Percentiles rank a stretch among this genome's conserved stretches.
Evolutionary conservation across 495 filamentous ascomycete genomes (phyloP).

Genomic region (Penicillium cosmopolitanum): DNA sequence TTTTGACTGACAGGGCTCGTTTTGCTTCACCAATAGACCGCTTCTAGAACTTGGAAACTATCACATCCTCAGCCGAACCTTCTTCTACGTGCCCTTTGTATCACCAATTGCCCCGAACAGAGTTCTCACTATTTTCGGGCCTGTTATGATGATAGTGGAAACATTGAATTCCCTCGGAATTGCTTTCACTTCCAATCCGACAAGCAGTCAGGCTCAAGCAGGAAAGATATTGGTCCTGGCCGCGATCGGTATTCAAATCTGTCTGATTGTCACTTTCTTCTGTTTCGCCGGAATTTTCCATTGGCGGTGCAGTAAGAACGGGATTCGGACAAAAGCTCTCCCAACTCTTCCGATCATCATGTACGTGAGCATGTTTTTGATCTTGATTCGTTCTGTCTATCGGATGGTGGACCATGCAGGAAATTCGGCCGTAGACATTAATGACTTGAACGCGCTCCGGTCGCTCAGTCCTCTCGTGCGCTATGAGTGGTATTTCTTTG

Average conservation of each 20-base stretch:
- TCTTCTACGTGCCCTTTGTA: constrained; percentile 70
- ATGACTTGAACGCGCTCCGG: constrained; percentile 19
- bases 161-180: constrained; percentile 63
- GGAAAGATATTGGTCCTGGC: constrained; percentile 60
- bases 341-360: constrained; percentile 54
- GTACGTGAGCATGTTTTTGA: constrained; percentile 57
- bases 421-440: constrained; percentile 26
- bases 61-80: constrained; percentile 65
- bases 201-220: constrained; percentile 40
- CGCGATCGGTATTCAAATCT: constrained; percentile 60
- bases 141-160: constrained; percentile 62
- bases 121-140: constrained; percentile 64
- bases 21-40: constrained; percentile 42
- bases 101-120: constrained; percentile 68
- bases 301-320: constrained; percentile 47
- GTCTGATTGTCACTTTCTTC: constrained; percentile 57
- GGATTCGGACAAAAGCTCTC: constrained; percentile 50
- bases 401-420: constrained; percentile 61
- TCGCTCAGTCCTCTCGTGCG: constrained; percentile 50
- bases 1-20: no score
- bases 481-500: constrained; percentile 67
- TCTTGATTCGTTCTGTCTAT: constrained; percentile 60
- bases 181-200: constrained; percentile 53
- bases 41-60: constrained; percentile 70
- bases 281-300: constrained; percentile 59